Conservation (phyloP, 2,329 filamentous ascomycete species). For the Ceratocystis variospora region DNA sequence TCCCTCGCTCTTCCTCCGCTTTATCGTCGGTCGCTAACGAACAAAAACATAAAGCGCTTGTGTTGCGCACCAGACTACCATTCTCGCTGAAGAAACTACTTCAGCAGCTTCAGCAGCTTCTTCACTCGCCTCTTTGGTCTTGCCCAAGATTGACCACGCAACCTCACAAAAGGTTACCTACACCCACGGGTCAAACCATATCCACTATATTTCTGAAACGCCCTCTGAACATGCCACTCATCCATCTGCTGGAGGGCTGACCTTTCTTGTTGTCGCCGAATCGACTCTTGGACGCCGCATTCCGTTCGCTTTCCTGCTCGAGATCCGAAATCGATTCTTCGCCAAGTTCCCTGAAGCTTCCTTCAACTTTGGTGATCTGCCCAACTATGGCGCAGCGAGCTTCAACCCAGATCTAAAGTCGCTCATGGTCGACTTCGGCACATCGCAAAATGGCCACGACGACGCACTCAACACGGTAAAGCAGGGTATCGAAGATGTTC, state of each 20-base stretch:
- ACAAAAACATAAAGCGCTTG: conserved; percentile 50
- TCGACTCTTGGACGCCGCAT: conserved; percentile 71
- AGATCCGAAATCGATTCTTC: conserved; percentile 81
- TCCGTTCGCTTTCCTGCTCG: conserved; percentile 82
- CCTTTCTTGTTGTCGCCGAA: conserved; percentile 81
- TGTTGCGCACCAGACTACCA: conserved; percentile 85
- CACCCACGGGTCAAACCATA: conserved; percentile 79
- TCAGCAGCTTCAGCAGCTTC: conserved; percentile 72
- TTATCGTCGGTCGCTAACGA: background rate
- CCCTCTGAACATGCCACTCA: conserved; percentile 48
- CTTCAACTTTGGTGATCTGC: conserved; percentile 63
- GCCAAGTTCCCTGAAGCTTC: conserved; percentile 47
- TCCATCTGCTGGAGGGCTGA: conserved; percentile 63
- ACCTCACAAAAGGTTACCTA: conserved; percentile 81
- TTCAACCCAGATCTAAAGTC: conserved; percentile 70
- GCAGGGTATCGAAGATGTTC: conserved; percentile 80
- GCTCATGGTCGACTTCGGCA: conserved; percentile 74
- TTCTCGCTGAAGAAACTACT: conserved; percentile 83
- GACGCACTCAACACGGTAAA: conserved; percentile 76
- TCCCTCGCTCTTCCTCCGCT: background rate
- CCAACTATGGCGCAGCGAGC: conserved; percentile 75
- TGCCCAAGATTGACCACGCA: conserved; percentile 81
- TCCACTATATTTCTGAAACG: conserved; percentile 87
- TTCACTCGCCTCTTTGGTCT: conserved; percentile 80
- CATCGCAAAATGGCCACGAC: conserved; percentile 57